phyloP scores from a whole-genome alignment of 495 filamentous ascomycete genomes.

The Penicillium goetzii region DNA sequence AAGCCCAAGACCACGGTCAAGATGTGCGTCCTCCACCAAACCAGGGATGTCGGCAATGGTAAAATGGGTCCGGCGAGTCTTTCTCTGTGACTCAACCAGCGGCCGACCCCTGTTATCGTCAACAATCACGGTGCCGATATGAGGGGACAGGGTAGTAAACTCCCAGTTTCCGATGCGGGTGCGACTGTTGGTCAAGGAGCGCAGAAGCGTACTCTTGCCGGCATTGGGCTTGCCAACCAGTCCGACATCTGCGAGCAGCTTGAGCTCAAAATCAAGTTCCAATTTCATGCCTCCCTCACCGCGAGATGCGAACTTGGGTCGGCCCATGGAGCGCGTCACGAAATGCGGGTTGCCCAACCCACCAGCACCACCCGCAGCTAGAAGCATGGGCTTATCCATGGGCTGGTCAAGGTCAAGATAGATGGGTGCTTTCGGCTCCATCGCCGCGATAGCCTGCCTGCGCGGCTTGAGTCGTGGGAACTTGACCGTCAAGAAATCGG shows the following conservation, averaged over 20 bases:
- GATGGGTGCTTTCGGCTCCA: constrained; percentile 72
- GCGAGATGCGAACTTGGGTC: constrained; percentile 85
- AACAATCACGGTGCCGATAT: constrained; percentile 91
- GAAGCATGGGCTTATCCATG: constrained; percentile 81
- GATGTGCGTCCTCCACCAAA: constrained; percentile 84
- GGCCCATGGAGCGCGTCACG: constrained; percentile 64
- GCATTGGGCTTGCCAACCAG: constrained; percentile 95
- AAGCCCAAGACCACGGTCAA: constrained; percentile 88
- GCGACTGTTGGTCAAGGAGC: constrained; percentile 81
- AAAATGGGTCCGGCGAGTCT: constrained; percentile 67
- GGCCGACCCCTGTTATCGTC: constrained; percentile 78
- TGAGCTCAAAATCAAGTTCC: constrained; percentile 86
- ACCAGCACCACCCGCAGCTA: constrained; percentile 87
- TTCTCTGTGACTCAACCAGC: constrained; percentile 44
- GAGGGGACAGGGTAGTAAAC: constrained; percentile 92
- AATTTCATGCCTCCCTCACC: constrained; percentile 79
- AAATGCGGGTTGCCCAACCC: constrained; percentile 96
- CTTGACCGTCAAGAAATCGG: constrained; percentile 62
- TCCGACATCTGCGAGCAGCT: constrained; percentile 91
- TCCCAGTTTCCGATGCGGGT: constrained; percentile 93
- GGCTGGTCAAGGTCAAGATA: constrained; percentile 79
- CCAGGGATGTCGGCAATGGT: constrained; percentile 97
- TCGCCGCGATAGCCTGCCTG: constrained; percentile 57
- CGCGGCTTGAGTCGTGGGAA: constrained; percentile 64
- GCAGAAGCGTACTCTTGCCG: constrained; percentile 90